Conservation (phyloP, 2,329 filamentous ascomycete species). For the Hyphodiscus sp. region DNA sequence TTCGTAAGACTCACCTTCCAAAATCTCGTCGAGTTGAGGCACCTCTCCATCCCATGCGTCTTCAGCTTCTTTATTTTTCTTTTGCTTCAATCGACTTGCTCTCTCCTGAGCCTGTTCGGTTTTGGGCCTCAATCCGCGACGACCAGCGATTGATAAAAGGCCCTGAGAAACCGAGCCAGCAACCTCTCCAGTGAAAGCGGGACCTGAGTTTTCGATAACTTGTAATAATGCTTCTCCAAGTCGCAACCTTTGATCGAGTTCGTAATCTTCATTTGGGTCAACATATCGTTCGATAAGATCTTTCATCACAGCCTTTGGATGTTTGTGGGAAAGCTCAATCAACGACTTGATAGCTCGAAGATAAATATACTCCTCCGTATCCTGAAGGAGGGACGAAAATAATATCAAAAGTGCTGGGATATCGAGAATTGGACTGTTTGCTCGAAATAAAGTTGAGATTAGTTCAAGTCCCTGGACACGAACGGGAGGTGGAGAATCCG, state of each 20-base stretch:
- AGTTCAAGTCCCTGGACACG: conserved; percentile 58
- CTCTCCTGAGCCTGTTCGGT: conserved; percentile 50
- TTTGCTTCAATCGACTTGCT: conserved; percentile 41
- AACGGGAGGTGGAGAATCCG: conserved; percentile 60
- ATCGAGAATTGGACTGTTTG: conserved; percentile 53
- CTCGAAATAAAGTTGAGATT: conserved; percentile 49
- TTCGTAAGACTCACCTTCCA: conserved; percentile 16
- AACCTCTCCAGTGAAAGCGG: conserved; percentile 47
- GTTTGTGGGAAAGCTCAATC: conserved; percentile 49
- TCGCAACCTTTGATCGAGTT: conserved; percentile 58
- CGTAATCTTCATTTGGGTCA: conserved; percentile 51
- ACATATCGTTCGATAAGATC: conserved; percentile 63
- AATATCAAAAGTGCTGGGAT: conserved; percentile 59
- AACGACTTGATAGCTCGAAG: conserved; percentile 61
- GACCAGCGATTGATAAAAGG: conserved; percentile 57
- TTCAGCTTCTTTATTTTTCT: conserved; percentile 44
- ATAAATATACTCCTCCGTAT: conserved; percentile 66
- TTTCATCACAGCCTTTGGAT: conserved; percentile 54
- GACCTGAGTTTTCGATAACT: conserved; percentile 54
- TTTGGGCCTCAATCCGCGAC: conserved; percentile 54
- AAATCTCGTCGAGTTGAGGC: conserved; percentile 38
- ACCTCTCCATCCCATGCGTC: conserved; percentile 50
- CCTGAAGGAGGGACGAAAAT: conserved; percentile 56
- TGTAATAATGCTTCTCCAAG: conserved; percentile 63
- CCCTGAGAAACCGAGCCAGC: conserved; percentile 48